These are phyloP conservation scores for Oryza meridionalis DNA, from an alignment of 176 grass and related monocot species.

Conservation along the genomic window DNA sequence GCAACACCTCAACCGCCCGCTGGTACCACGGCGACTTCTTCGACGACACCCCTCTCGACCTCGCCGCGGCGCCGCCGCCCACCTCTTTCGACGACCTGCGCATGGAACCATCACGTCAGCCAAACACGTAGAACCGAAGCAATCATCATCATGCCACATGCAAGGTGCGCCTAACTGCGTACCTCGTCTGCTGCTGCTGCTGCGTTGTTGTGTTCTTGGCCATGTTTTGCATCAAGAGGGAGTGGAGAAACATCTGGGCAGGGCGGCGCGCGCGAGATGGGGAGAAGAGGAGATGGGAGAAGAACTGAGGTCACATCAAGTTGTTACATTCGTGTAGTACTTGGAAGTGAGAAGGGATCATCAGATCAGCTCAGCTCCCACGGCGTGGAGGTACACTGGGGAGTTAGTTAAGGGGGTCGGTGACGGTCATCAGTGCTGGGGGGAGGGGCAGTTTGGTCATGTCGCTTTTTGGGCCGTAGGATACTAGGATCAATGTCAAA, in stretches of 20 bases:
- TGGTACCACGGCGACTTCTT: conserved; percentile 81
- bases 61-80: conserved; percentile 26
- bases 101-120: conserved; percentile 18
- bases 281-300: background rate
- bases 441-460: conserved; percentile 48
- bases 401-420: background rate
- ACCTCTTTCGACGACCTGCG: conserved; percentile 36
- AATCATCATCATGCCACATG: background rate
- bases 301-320: conserved; percentile 41
- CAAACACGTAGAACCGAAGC: background rate
- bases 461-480: background rate
- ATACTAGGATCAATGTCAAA: conserved; percentile 34
- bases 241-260: conserved; percentile 57
- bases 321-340: conserved; percentile 11
- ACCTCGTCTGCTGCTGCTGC: conserved; percentile 45
- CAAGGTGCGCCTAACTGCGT: background rate
- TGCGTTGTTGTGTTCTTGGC: conserved; percentile 44
- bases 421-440: background rate
- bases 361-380: conserved; percentile 5
- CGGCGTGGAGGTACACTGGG: conserved; percentile 31
- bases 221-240: conserved; percentile 61
- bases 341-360: conserved; percentile 11
- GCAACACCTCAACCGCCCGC: conserved; percentile 61
- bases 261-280: conserved; percentile 17
- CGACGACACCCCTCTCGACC: background rate